phyloP scores from a whole-genome alignment of 495 filamentous ascomycete genomes.

The Massariosphaeria phaeospora region DNA sequence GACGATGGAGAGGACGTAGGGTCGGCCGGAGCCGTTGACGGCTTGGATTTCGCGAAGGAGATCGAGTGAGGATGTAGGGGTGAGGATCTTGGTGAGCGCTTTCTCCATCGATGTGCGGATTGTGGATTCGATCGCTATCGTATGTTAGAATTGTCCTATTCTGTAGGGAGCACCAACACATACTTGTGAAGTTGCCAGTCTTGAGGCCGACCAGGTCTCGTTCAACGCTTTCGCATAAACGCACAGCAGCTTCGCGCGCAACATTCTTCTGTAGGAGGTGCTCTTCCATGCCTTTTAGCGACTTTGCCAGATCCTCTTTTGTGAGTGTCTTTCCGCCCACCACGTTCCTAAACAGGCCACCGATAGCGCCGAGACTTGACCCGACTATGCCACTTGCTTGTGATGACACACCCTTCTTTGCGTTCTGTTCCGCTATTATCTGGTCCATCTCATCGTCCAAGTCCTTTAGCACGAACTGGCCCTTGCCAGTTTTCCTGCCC shows the following conservation, averaged over 20 bases:
- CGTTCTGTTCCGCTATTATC: constrained; percentile 68
- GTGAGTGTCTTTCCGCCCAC: constrained; percentile 90
- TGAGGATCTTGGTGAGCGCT: constrained; percentile 88
- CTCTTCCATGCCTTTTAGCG: constrained; percentile 91
- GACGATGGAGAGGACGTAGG: constrained; percentile 96
- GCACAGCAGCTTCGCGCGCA: constrained; percentile 85
- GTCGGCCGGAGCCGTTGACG: constrained; percentile 63
- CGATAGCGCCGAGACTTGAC: constrained; percentile 70
- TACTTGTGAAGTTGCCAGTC: constrained; percentile 86
- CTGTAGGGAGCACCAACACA: constrained; percentile 23
- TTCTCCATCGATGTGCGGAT: constrained; percentile 81
- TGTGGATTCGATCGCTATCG: constrained; percentile 64
- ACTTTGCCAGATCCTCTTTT: constrained; percentile 79
- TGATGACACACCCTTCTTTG: constrained; percentile 53
- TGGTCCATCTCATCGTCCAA: constrained; percentile 89
- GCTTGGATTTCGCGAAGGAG: constrained; percentile 87
- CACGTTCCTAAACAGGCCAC: constrained; percentile 85
- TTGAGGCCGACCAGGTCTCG: constrained; percentile 83
- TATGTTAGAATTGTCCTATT: constrained; percentile 1
- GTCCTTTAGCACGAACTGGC: constrained; percentile 90
- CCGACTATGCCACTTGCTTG: constrained; percentile 62
- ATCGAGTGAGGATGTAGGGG: constrained; percentile 89
- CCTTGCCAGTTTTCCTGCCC: constrained; percentile 79
- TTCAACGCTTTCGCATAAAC: constrained; percentile 86
- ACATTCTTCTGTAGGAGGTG: constrained; percentile 95